Evolutionary conservation across 305 asterid genomes (phyloP).

Genomic region (Fraxinus velutina): DNA sequence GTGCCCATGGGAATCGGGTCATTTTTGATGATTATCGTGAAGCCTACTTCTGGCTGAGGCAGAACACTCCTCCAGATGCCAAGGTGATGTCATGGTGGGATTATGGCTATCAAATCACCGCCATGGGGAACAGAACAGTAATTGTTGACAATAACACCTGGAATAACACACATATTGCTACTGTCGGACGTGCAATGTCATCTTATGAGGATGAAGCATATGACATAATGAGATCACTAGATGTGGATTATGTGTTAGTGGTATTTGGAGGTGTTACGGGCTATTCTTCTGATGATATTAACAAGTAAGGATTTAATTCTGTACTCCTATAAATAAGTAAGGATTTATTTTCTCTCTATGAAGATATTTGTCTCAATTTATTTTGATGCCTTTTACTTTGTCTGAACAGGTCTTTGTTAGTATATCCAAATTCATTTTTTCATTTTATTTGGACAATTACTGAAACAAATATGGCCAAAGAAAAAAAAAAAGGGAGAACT

Average conservation of each 20-base stretch:
- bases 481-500: not conserved
- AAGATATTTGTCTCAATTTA: not conserved
- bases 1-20: constrained; percentile 89
- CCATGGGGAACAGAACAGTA: constrained; percentile 92
- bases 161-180: constrained; percentile 98
- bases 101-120: constrained; percentile 84
- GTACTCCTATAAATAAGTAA: not conserved
- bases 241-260: constrained; percentile 88
- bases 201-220: constrained; percentile 95
- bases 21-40: constrained; percentile 97
- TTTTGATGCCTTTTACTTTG: not conserved
- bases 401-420: not conserved
- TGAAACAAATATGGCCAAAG: not conserved
- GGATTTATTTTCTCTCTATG: not conserved
- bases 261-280: constrained; percentile 99
- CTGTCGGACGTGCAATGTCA: constrained; percentile 99
- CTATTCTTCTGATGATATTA: constrained; percentile 93
- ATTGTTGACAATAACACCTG: constrained; percentile 98
- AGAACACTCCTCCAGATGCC: constrained; percentile 85
- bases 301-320: constrained; percentile 64
- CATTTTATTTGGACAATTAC: not conserved
- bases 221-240: constrained; percentile 93
- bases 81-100: constrained; percentile 97
- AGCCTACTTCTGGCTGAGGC: constrained; percentile 95
- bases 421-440: not conserved